These are phyloP conservation scores for Eragrostis curvula DNA, from an alignment of 176 grass and related monocot genomes.

Conservation along the genomic window DNA sequence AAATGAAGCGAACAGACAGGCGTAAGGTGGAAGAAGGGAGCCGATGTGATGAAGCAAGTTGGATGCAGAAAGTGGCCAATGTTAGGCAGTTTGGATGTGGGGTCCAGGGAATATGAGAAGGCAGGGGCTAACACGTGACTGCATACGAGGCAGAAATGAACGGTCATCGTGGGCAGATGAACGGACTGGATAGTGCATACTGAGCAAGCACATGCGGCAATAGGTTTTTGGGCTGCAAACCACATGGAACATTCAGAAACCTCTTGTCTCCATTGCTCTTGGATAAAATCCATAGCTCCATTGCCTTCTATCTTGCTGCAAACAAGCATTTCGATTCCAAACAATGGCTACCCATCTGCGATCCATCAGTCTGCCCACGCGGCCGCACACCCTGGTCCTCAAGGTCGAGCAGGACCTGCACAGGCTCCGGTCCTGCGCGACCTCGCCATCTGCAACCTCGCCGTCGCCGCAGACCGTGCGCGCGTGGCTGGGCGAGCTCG, in stretches of 20 bases:
- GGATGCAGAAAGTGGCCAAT: too few species aligned
- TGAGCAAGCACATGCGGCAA: too few species aligned
- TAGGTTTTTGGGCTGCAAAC: background rate
- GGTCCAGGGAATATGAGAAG: too few species aligned
- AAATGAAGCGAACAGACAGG: too few species aligned
- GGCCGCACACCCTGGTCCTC: constrained; percentile 25
- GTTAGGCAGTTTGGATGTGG: too few species aligned
- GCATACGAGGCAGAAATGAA: too few species aligned
- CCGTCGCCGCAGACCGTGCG: background rate
- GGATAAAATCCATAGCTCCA: background rate
- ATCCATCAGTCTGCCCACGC: constrained; percentile 26
- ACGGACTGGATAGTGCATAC: too few species aligned
- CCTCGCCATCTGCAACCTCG: background rate
- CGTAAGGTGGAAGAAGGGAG: too few species aligned
- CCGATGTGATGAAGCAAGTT: too few species aligned
- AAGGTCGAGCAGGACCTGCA: constrained; percentile 23
- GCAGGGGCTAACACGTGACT: too few species aligned
- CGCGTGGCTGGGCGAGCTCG: constrained; percentile 11
- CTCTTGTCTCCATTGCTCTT: background rate
- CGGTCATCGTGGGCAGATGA: too few species aligned
- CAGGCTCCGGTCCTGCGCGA: background rate
- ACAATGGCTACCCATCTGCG: constrained; percentile 12
- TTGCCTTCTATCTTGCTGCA: too few species aligned
- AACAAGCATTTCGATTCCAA: background rate
- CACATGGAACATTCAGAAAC: background rate